phyloP scores from a whole-genome alignment of 805 yeast genomes.

The Kazachstania africana region DNA sequence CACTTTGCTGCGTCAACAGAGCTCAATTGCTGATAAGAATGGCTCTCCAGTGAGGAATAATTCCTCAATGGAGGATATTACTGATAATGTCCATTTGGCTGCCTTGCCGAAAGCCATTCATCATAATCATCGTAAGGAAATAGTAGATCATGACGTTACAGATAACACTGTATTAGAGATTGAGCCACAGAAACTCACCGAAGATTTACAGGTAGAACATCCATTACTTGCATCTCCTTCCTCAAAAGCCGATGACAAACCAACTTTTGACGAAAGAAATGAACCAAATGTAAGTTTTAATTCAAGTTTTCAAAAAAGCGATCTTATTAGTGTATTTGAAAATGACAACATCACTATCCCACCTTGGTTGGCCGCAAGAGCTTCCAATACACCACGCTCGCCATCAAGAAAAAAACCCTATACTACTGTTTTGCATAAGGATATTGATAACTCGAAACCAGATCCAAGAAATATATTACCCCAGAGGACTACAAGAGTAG shows the following conservation, averaged over 20 bases:
- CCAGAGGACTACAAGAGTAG: constrained; percentile 16
- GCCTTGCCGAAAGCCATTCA: constrained; percentile 15
- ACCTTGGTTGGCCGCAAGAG: constrained; percentile 11
- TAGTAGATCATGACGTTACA: no score
- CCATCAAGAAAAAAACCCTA: constrained; percentile 16
- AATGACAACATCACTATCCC: constrained; percentile 14
- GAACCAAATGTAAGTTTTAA: constrained; percentile 5
- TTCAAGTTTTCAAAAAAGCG: constrained; percentile 20
- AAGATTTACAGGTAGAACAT: not conserved
- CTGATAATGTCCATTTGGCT: constrained; percentile 19
- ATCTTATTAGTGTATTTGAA: constrained; percentile 17
- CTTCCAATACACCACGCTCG: constrained; percentile 1
- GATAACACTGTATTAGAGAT: not conserved
- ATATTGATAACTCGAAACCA: constrained; percentile 23
- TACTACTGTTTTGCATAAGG: constrained; percentile 18
- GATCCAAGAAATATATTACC: constrained; percentile 23
- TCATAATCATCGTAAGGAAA: no score
- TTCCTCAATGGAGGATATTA: constrained; percentile 10
- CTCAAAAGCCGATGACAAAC: not conserved
- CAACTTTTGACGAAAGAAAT: not conserved
- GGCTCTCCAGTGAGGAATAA: constrained; percentile 21
- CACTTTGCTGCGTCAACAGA: no score
- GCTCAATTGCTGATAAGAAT: constrained; percentile 24
- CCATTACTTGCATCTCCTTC: not conserved
- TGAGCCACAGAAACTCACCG: not conserved